Base-by-base conservation (phyloP, 2,329 filamentous ascomycete species). In the Blastomyces emzantsi region DNA sequence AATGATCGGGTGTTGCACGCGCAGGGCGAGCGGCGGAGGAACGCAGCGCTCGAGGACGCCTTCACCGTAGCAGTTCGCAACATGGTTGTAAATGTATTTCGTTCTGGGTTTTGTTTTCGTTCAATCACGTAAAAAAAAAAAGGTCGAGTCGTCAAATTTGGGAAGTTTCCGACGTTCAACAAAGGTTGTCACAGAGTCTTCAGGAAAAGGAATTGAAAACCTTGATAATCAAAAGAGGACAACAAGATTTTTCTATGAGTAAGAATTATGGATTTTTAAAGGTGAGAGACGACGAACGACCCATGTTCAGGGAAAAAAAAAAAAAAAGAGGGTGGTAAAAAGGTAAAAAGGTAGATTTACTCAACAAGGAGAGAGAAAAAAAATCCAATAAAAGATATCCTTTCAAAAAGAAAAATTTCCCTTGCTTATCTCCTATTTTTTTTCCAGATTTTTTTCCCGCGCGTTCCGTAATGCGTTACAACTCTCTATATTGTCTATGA, bases 11-110 rank as follows among this genome's bases (percentile, higher is more conserved):
- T 62, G 56, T 58, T 71, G 64, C 70, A 74, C 60, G 71, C 66
- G 47, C 71, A 72, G 63, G 69, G 70, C 66, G 72, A 68, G 68
- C 73, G 72, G 66, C 74, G 72, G 70, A 76, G 71, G 70, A 75
- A 66, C 60, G 71, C 69, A 69, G 73, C 72, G 70, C 72, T 68
- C 66, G 75, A 72, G 25, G 41, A 49, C 67, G 75, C 75, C 72
- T 76, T 78, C 61, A 75, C 68, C 56, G 75, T 73, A 55, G 75
- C 55, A 60, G 65, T 64, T 62, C 65, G 66, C 61, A 67, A 45
- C 66, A 67, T 67, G 43, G 59, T 66, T 52, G 55, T 57, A 28
- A 33, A 19, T 19, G 4, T 45, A 17, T 45, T 45, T 33, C 11
- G 41, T 15, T 56, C 7, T 56, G 28, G 28, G 19, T 25, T 51